Conservation (phyloP, 164 flowering plant genomes). For the Akebia trifoliata region DNA sequence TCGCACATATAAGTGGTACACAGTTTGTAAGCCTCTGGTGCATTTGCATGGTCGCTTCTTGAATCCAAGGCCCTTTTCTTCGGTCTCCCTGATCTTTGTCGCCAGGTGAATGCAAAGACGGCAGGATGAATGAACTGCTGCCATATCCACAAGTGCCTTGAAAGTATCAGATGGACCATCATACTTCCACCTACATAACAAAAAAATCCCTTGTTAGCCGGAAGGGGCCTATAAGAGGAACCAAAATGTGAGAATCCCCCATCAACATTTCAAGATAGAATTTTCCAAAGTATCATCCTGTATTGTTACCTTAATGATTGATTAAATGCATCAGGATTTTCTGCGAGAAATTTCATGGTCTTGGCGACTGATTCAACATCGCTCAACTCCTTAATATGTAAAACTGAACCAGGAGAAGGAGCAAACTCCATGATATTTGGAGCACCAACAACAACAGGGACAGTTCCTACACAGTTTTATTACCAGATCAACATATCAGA, state of each 20-base stretch:
- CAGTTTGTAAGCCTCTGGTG: constrained; percentile 56
- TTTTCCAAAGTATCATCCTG: too few species aligned
- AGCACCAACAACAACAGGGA: constrained; percentile 95
- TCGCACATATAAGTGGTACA: constrained; percentile 77
- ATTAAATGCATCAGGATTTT: constrained; percentile 62
- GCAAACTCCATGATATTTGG: constrained; percentile 93
- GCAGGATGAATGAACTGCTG: constrained; percentile 97
- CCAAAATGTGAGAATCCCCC: constrained; percentile 1
- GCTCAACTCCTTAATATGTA: constrained; percentile 63
- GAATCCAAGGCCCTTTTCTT: constrained; percentile 48
- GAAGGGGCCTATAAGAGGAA: not conserved
- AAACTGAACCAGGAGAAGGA: constrained; percentile 60
- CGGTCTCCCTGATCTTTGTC: constrained; percentile 55
- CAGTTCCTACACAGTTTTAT: constrained; percentile 40
- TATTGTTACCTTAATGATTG: constrained; percentile 68
- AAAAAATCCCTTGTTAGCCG: constrained; percentile 5
- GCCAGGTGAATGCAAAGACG: constrained; percentile 95
- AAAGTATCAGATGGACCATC: constrained; percentile 98
- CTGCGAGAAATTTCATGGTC: constrained; percentile 47
- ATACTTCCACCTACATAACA: constrained; percentile 73
- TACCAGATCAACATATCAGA: not conserved
- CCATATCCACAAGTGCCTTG: constrained; percentile 98
- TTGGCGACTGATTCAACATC: constrained; percentile 40
- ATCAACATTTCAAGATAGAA: too few species aligned
- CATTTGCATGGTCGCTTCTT: constrained; percentile 91